Percentiles rank a stretch among this genome's conserved stretches.
Conservation (phyloP, 345 rosid species). For the Aegle marmelos region DNA sequence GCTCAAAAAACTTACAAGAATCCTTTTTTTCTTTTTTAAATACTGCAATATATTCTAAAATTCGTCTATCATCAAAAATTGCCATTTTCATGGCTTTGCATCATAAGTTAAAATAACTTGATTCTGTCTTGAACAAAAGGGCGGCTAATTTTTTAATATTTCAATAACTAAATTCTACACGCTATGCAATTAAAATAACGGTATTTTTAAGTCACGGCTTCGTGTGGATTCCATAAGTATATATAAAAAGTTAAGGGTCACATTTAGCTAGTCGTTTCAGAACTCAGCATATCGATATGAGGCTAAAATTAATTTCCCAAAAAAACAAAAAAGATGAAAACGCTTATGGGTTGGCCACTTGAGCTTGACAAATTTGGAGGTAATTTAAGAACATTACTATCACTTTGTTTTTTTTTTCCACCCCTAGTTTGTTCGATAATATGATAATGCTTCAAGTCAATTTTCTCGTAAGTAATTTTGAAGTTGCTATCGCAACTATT, state of each 20-base stretch:
- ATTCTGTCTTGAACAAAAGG: slow-evolving; percentile 13
- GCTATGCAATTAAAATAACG: not conserved
- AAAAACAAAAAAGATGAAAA: not conserved
- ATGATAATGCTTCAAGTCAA: slow-evolving; percentile 14
- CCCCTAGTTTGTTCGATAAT: not conserved
- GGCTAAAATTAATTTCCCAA: slow-evolving; percentile 3
- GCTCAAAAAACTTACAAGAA: too few relatives aligned
- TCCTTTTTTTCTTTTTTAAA: too few relatives aligned
- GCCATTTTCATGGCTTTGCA: not conserved
- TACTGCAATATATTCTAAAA: too few relatives aligned
- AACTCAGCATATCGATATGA: slow-evolving; percentile 25
- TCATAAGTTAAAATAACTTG: slow-evolving; percentile 13
- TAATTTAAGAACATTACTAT: not conserved
- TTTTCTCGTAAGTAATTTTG: not conserved
- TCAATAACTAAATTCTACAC: not conserved
- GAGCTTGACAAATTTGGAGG: slow-evolving; percentile 13
- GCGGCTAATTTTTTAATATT: not conserved
- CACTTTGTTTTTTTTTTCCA: not conserved
- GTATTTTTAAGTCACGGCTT: not conserved
- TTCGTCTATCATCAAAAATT: not conserved
- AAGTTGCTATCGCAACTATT: not conserved
- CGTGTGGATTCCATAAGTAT: slow-evolving; percentile 12
- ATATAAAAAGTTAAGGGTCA: slow-evolving; percentile 4
- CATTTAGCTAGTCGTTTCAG: slow-evolving; percentile 2
- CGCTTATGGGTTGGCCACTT: slow-evolving; percentile 11